Conservation (phyloP, 768 basidiomycete species). For the Pleurotus tuoliensis region DNA sequence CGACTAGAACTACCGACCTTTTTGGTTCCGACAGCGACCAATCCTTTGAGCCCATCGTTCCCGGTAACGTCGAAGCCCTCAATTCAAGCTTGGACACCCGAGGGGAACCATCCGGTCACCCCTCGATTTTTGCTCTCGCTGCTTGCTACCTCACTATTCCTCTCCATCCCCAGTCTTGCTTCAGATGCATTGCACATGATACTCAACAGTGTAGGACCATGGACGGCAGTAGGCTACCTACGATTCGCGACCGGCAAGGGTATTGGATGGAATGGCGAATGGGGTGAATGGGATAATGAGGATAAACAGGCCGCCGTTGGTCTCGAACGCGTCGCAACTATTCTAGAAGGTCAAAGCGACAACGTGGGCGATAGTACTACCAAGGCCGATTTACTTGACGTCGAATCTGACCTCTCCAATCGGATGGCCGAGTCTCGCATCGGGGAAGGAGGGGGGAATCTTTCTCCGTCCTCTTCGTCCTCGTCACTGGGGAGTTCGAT, state of each 20-base stretch:
- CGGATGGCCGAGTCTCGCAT: neutral
- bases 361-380: neutral
- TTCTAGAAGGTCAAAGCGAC: conserved; percentile 32
- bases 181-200: conserved; percentile 72
- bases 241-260: conserved; percentile 76
- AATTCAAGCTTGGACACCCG: conserved; percentile 32
- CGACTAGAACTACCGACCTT: conserved; percentile 61
- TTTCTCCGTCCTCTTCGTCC: conserved; percentile 8
- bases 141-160: conserved; percentile 82
- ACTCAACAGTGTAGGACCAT: conserved; percentile 72
- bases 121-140: conserved; percentile 83
- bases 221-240: conserved; percentile 73
- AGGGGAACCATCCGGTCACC: conserved; percentile 66
- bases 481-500: neutral
- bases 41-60: conserved; percentile 74
- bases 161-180: conserved; percentile 75
- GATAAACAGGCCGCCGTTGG: conserved; percentile 66
- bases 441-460: neutral
- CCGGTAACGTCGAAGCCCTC: conserved; percentile 23
- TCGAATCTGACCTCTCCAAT: conserved; percentile 3
- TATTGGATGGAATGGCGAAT: conserved; percentile 37
- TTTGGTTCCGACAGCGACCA: conserved; percentile 57
- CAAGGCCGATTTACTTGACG: neutral
- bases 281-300: conserved; percentile 10
- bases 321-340: conserved; percentile 61